Percentiles rank a stretch among this genome's conserved stretches.
Evolutionary conservation across 2,329 filamentous ascomycete genomes (phyloP).

Genomic region (Clarireedia hainanense): DNA sequence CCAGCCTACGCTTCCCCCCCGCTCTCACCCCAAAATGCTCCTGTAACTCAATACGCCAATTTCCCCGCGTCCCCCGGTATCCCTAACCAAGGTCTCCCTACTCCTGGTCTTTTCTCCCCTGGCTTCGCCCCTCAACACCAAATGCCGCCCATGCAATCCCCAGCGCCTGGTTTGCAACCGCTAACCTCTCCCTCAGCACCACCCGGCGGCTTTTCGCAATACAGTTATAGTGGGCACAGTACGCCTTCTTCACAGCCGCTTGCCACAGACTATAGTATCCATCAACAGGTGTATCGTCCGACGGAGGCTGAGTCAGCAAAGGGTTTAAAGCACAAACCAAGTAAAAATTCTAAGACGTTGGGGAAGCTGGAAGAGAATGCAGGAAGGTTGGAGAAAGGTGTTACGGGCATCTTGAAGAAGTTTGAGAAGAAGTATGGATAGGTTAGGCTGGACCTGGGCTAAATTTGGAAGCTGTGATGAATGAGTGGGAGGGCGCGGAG

Average conservation of each 20-base stretch:
- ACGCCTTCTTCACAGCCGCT: conserved; percentile 26
- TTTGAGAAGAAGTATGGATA: conserved; percentile 57
- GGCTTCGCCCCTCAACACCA: conserved; percentile 9
- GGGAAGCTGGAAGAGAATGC: conserved; percentile 52
- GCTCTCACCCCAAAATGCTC: conserved; percentile 14
- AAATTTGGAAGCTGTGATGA: not conserved
- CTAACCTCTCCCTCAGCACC: conserved; percentile 29
- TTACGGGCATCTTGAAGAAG: conserved; percentile 67
- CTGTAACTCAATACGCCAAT: conserved; percentile 35
- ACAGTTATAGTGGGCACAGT: conserved; percentile 35
- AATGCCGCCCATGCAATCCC: conserved; percentile 3
- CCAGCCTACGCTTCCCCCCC: conserved; percentile 6
- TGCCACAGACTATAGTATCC: conserved; percentile 48
- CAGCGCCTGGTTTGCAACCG: conserved; percentile 4
- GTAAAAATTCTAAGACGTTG: not conserved
- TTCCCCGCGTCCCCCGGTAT: conserved; percentile 39
- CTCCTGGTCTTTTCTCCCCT: conserved; percentile 18
- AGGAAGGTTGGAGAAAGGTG: conserved; percentile 59
- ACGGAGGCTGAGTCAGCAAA: conserved; percentile 50
- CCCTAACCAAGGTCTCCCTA: conserved; percentile 33
- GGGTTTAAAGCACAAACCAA: not conserved
- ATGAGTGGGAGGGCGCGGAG: not conserved
- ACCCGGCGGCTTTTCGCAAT: conserved; percentile 50
- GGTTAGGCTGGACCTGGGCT: not conserved
- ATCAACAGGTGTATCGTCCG: conserved; percentile 63